Evolutionary conservation across 2,329 filamentous ascomycete genomes (phyloP).

Genomic region (Trichoderma sp.): DNA sequence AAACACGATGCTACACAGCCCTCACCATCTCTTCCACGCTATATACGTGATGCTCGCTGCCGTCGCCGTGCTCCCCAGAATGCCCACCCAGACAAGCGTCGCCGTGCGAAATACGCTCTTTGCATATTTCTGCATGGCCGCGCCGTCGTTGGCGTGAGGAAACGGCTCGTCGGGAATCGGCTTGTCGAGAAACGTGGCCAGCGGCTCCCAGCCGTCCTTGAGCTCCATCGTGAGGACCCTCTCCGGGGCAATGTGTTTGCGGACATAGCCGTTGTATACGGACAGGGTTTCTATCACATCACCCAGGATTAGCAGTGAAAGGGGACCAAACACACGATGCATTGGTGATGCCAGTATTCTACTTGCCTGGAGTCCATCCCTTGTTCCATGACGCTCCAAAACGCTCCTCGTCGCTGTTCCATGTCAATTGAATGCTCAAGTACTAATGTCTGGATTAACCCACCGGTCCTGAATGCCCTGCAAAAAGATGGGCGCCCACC

Average conservation of each 20-base stretch:
- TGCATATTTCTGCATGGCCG: slow-evolving; percentile 21
- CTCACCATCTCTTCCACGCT: neutral
- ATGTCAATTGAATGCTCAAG: neutral
- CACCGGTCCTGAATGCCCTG: neutral
- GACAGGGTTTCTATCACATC: neutral
- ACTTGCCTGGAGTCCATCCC: no score
- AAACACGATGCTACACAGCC: no score
- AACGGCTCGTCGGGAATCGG: slow-evolving; percentile 37
- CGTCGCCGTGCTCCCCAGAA: neutral
- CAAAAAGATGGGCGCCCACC: slow-evolving; percentile 20
- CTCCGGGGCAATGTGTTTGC: neutral
- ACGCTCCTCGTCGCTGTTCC: slow-evolving; percentile 5
- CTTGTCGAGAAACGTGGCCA: slow-evolving; percentile 36
- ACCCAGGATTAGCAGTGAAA: neutral
- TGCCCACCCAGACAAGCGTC: neutral
- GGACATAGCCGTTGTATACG: slow-evolving; percentile 25
- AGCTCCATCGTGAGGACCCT: slow-evolving; percentile 29
- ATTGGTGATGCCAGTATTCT: neutral
- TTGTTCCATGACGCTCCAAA: neutral
- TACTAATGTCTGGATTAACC: neutral
- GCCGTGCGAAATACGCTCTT: slow-evolving; percentile 17
- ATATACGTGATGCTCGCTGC: neutral
- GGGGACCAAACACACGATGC: neutral
- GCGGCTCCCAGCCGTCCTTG: slow-evolving; percentile 37
- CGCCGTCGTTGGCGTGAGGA: slow-evolving; percentile 36